A percentile compares a stretch with the other conserved stretches of the same genome.
These are phyloP conservation scores for Rutstroemia sp. DNA, from an alignment of 2,329 filamentous ascomycete species.

Conservation along the genomic window DNA sequence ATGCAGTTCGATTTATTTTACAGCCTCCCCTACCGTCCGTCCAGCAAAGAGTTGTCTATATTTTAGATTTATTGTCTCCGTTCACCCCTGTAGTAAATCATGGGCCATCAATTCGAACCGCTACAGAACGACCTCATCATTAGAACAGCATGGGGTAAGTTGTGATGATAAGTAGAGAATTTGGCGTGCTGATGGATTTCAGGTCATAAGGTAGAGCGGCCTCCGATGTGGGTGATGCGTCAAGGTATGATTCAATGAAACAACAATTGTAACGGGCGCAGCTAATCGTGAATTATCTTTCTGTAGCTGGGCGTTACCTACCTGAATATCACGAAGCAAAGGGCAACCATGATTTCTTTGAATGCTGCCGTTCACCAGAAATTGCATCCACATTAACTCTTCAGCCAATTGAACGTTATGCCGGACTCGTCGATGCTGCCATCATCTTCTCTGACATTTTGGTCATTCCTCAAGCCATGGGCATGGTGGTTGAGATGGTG, in stretches of 20 bases:
- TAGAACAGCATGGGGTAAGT: constrained; percentile 74
- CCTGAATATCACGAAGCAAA: constrained; percentile 97
- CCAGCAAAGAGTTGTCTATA: background rate
- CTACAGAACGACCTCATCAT: constrained; percentile 90
- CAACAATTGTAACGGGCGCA: too few species aligned
- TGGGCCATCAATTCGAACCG: constrained; percentile 69
- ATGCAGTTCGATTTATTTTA: too few species aligned
- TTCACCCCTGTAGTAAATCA: constrained; percentile 28
- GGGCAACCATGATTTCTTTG: constrained; percentile 87
- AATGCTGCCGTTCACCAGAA: constrained; percentile 89
- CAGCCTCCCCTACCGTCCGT: too few species aligned
- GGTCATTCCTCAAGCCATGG: constrained; percentile 95
- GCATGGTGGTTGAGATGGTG: constrained; percentile 97
- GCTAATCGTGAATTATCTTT: background rate
- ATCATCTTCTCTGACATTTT: constrained; percentile 99
- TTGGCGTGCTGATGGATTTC: constrained; percentile 16
- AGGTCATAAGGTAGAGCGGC: constrained; percentile 87
- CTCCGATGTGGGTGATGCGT: constrained; percentile 98
- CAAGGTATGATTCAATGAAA: constrained; percentile 56
- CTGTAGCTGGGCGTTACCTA: constrained; percentile 82
- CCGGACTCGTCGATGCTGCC: constrained; percentile 84
- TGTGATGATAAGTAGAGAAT: background rate
- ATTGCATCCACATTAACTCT: constrained; percentile 89
- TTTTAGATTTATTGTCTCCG: background rate
- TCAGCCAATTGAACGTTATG: constrained; percentile 88